Base-by-base conservation (phyloP, 148 eudicot species). In the Linanthus parryae region DNA sequence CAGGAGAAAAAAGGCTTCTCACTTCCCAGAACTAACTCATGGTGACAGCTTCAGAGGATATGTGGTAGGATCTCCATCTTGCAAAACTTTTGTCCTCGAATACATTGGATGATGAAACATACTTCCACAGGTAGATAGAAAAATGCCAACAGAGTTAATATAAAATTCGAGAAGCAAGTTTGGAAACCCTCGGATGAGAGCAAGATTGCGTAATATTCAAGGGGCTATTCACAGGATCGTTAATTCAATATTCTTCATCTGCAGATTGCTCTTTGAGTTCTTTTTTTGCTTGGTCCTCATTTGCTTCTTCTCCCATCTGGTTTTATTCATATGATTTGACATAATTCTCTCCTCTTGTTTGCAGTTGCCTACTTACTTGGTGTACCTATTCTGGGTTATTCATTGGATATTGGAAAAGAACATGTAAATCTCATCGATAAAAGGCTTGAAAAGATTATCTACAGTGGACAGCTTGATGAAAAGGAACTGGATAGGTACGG, bases 401-500 rank as follows among this genome's bases (percentile, higher is more conserved):
- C 98, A 18, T 55, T 92, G 78, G 96, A 92, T 38, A 87, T 86
- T 50, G 98, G 98, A 19, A 87, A 84, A 75, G 98, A 92, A 66
- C 84, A 92, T 69, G 94, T 92, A 34, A 92, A 92, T 72, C 87
- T 92, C 54, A 77, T 77, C 54, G 83, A 83, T 59, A 73, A 92
- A 56, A 77, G 64, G 67, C 71, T 92, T 65, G 96, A 92, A 71
- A 87, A 81, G 70, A 72, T 92, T 44, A 81, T 92, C 55, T 92
- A 92, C 54, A 84, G 96, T 66, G 98, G 98, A 25, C 81, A 92
- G 58, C 94, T 92, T 56, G 98, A 92, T 72, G 57, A 90, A 29
- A 84, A 84, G 62, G 96, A 87, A 47, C 77, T 92, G 10, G 98
- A 92, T 80, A 87, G 95, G 97, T 86, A n/a, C n/a, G n/a, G n/a